These are phyloP conservation scores for Fusarium buharicum DNA, from an alignment of 2,329 filamentous ascomycete species.

Conservation along the genomic window DNA sequence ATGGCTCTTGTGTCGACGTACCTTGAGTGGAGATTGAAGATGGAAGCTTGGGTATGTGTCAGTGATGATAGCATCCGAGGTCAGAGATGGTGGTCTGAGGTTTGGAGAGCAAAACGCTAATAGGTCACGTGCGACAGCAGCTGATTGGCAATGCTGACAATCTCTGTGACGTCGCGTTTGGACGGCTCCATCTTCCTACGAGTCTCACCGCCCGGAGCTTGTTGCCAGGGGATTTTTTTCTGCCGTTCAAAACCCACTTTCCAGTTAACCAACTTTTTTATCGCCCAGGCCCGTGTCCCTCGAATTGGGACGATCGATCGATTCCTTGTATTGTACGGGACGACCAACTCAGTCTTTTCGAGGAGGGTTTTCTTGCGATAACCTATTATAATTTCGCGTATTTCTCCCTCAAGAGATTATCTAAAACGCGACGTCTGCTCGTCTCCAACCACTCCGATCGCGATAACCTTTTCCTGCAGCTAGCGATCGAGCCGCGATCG, in stretches of 20 bases:
- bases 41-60: slow-evolving; percentile 44
- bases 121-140: slow-evolving; percentile 34
- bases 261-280: slow-evolving; percentile 41
- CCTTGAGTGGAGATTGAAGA: slow-evolving; percentile 47
- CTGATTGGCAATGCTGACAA: slow-evolving; percentile 35
- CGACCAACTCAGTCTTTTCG: slow-evolving; percentile 16
- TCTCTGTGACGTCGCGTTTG: slow-evolving; percentile 38
- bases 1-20: slow-evolving; percentile 29
- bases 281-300: slow-evolving; percentile 35
- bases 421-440: background rate
- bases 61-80: slow-evolving; percentile 46
- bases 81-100: slow-evolving; percentile 48
- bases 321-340: slow-evolving; percentile 31
- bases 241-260: slow-evolving; percentile 44
- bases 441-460: slow-evolving; percentile 21
- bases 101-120: slow-evolving; percentile 46
- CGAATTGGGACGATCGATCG: slow-evolving; percentile 39
- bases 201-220: slow-evolving; percentile 10
- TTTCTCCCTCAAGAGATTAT: background rate
- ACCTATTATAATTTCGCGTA: background rate
- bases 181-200: too few relatives aligned
- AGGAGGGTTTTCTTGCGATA: slow-evolving; percentile 5
- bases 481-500: slow-evolving; percentile 27
- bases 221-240: slow-evolving; percentile 41
- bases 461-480: slow-evolving; percentile 22